Conservation (phyloP, 2,329 filamentous ascomycete species). For the Anthostomella pinea region DNA sequence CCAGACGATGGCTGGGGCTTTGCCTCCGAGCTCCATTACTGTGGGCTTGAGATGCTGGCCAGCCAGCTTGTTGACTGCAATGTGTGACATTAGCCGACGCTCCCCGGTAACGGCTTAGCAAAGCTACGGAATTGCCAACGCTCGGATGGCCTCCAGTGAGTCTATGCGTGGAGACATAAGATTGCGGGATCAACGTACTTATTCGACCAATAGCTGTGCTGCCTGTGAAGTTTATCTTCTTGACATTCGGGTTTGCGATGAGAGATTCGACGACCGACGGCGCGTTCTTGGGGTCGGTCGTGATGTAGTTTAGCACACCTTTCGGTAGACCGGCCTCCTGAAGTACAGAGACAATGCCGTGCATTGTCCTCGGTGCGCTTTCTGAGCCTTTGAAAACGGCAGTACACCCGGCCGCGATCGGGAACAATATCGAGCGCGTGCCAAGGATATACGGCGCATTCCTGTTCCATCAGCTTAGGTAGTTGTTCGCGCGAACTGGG, state of each 20-base stretch:
- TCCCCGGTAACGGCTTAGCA: too few species aligned
- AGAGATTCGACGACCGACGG: constrained; percentile 57
- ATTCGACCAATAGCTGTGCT: constrained; percentile 63
- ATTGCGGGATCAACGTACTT: constrained; percentile 23
- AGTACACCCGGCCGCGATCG: constrained; percentile 65
- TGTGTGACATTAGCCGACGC: constrained; percentile 1
- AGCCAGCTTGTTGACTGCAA: constrained; percentile 51
- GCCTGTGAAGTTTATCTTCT: constrained; percentile 71
- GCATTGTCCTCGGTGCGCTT: constrained; percentile 54
- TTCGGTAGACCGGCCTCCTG: constrained; percentile 63
- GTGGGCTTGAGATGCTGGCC: constrained; percentile 66
- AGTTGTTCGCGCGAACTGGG: constrained; percentile 39
- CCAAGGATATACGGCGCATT: constrained; percentile 44
- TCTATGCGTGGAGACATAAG: not conserved
- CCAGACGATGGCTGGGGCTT: constrained; percentile 63
- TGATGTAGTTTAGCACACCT: constrained; percentile 63
- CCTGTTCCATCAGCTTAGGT: constrained; percentile 26
- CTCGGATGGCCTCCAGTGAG: not conserved
- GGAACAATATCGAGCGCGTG: constrained; percentile 45
- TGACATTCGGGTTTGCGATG: constrained; percentile 58
- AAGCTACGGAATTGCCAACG: too few species aligned
- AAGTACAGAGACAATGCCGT: constrained; percentile 54
- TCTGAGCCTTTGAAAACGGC: constrained; percentile 64
- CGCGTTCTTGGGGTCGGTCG: constrained; percentile 55
- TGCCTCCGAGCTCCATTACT: constrained; percentile 68